These are phyloP conservation scores for Babesia sp. DNA, from an alignment of 169 alveolate genomes.

Conservation along the genomic window DNA sequence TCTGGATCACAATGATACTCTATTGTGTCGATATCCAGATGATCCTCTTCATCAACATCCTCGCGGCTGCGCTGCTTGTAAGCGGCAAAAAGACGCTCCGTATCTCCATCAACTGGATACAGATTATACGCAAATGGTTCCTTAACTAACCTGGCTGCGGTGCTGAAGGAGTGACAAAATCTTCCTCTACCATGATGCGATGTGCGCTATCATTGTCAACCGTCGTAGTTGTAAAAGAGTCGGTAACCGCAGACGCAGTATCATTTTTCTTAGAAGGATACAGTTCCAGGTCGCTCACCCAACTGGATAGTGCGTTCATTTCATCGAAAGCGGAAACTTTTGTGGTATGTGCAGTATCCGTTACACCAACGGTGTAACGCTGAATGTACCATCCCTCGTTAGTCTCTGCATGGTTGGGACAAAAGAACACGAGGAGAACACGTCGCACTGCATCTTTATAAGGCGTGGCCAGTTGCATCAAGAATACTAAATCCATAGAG, in stretches of 20 bases:
- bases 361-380: conserved; percentile 4
- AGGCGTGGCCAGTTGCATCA: conserved; percentile 53
- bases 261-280: neutral
- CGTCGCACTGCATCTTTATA: conserved; percentile 1
- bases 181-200: conserved; percentile 20
- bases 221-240: neutral
- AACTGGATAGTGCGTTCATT: conserved; percentile 28
- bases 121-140: neutral
- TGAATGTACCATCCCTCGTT: conserved; percentile 38
- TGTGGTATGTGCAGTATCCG: neutral
- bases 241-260: neutral
- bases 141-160: neutral
- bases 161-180: neutral
- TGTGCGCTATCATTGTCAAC: neutral
- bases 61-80: conserved; percentile 35
- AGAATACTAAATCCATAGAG: conserved; percentile 4
- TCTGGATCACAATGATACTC: neutral
- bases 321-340: conserved; percentile 28
- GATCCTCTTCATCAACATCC: conserved; percentile 66
- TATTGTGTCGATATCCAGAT: conserved; percentile 35
- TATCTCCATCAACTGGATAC: conserved; percentile 4
- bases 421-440: conserved; percentile 35
- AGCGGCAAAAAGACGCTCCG: conserved; percentile 21
- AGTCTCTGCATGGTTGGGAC: conserved; percentile 29
- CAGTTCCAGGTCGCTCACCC: conserved; percentile 25